These are phyloP conservation scores for Ilex paraguariensis DNA, from an alignment of 305 asterid species.

Conservation along the genomic window DNA sequence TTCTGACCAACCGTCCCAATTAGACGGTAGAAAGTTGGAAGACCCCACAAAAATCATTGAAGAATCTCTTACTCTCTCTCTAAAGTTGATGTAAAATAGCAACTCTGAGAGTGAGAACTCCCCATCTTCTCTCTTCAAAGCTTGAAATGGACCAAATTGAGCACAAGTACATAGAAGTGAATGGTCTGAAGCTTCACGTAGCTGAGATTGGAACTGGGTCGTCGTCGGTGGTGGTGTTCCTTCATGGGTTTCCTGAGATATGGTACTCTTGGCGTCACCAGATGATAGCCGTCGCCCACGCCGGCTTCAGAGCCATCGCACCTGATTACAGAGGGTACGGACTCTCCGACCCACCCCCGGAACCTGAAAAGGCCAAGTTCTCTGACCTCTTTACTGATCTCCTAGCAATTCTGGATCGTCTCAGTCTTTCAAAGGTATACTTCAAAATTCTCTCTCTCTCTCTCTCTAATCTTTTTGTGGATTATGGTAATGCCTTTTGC, in stretches of 20 bases:
- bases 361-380: constrained; percentile 34
- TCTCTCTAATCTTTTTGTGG: too few relatives aligned
- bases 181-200: constrained; percentile 44
- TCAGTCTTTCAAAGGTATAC: constrained; percentile 32
- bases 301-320: constrained; percentile 46
- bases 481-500: too few relatives aligned
- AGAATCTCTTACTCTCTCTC: too few relatives aligned
- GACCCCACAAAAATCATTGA: too few relatives aligned
- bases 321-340: constrained; percentile 56
- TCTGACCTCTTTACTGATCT: constrained; percentile 38
- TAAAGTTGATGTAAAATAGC: too few relatives aligned
- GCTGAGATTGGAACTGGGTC: constrained; percentile 45
- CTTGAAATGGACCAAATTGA: constrained; percentile 34
- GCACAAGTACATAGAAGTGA: constrained; percentile 29
- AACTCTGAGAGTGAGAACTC: too few relatives aligned
- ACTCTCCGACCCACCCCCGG: constrained; percentile 33
- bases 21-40: too few relatives aligned
- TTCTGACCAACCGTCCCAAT: too few relatives aligned
- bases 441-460: too few relatives aligned
- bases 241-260: constrained; percentile 58
- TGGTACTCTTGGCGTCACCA: constrained; percentile 64
- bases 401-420: constrained; percentile 31
- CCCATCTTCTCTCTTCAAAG: too few relatives aligned
- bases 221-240: constrained; percentile 25
- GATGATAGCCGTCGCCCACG: constrained; percentile 35